A percentile compares a stretch with the other conserved stretches of the same genome.
Evolutionary conservation across 805 yeast species (phyloP).

Genomic region (Nakazawaea anatomiae): DNA sequence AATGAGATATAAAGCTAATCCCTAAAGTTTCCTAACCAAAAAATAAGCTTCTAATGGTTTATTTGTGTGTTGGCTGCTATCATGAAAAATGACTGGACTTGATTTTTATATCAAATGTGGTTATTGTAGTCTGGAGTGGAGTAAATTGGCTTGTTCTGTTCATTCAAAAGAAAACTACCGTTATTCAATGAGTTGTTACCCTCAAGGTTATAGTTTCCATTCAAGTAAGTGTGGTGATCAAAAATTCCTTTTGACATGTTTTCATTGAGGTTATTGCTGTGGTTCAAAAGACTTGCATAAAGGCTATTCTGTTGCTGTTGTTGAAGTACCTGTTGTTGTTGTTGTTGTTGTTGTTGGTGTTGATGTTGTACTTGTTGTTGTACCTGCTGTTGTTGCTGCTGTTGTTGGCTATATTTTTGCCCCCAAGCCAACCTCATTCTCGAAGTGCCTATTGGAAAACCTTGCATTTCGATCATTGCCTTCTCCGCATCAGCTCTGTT

Average conservation of each 20-base stretch:
- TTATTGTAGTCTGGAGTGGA: background rate
- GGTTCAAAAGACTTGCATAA: conserved; percentile 5
- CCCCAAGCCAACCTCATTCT: conserved; percentile 89
- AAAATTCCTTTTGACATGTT: background rate
- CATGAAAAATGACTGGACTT: background rate
- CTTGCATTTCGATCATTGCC: conserved; percentile 85
- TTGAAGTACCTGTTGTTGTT: conserved; percentile 7
- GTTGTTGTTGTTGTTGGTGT: conserved; percentile 10
- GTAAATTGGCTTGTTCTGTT: background rate
- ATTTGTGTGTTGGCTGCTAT: no score
- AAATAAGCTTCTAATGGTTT: no score
- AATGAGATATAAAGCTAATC: background rate
- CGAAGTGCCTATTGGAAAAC: conserved; percentile 80
- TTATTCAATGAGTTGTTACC: background rate
- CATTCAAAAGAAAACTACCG: background rate
- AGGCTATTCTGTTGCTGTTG: conserved; percentile 3
- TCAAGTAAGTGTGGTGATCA: conserved; percentile 5
- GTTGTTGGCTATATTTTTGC: conserved; percentile 28
- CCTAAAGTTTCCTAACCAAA: no score
- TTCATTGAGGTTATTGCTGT: background rate
- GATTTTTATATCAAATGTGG: background rate
- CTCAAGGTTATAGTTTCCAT: conserved; percentile 3
- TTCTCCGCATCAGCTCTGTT: conserved; percentile 77
- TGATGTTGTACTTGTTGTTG: conserved; percentile 9
- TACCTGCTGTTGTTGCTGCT: conserved; percentile 17